Percentiles rank a stretch among this genome's conserved stretches.
phyloP scores from a whole-genome alignment of 495 filamentous ascomycete species.

The Podospora comata region DNA sequence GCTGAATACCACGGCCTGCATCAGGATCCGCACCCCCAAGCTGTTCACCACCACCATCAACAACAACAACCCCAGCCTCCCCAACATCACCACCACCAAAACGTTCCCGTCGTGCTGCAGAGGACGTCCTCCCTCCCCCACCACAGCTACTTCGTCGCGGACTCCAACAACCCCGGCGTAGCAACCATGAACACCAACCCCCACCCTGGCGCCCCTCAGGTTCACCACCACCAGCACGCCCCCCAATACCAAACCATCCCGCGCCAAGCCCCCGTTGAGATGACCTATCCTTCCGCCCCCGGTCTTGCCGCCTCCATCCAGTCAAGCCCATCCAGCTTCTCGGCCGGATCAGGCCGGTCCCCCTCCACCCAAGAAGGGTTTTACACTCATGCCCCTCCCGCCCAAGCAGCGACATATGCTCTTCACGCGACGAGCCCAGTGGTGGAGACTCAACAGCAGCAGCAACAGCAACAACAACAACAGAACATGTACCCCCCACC shows the following conservation, averaged over 20 bases:
- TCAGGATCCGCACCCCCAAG: conserved; percentile 13
- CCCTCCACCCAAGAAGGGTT: conserved; percentile 45
- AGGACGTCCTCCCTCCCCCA: conserved; percentile 42
- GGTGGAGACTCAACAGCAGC: conserved; percentile 4
- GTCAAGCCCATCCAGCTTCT: conserved; percentile 52
- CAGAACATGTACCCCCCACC: conserved; percentile 22
- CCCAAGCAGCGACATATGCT: conserved; percentile 40
- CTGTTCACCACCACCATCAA: conserved; percentile 17
- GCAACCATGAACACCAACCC: conserved; percentile 53
- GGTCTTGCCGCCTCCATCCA: conserved; percentile 40
- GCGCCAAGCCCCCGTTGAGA: conserved; percentile 41
- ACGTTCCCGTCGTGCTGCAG: conserved; percentile 35
- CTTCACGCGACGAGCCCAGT: conserved; percentile 41
- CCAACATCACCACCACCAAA: conserved; percentile 33
- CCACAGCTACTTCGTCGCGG: conserved; percentile 47
- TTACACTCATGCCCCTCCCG: conserved; percentile 44
- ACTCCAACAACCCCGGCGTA: conserved; percentile 50
- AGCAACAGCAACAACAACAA: conserved; percentile 31
- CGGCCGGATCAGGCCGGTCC: conserved; percentile 42
- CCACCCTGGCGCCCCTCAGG: conserved; percentile 13
- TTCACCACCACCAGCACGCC: conserved; percentile 8
- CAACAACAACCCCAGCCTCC: conserved; percentile 18
- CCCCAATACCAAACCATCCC: conserved; percentile 45
- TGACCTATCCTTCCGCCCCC: conserved; percentile 33
- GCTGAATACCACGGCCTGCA: conserved; percentile 38